Percentiles rank a stretch among this genome's conserved stretches.
These are phyloP conservation scores for Tylopilus intermedius DNA, from an alignment of 768 basidiomycete genomes.

Conservation along the genomic window DNA sequence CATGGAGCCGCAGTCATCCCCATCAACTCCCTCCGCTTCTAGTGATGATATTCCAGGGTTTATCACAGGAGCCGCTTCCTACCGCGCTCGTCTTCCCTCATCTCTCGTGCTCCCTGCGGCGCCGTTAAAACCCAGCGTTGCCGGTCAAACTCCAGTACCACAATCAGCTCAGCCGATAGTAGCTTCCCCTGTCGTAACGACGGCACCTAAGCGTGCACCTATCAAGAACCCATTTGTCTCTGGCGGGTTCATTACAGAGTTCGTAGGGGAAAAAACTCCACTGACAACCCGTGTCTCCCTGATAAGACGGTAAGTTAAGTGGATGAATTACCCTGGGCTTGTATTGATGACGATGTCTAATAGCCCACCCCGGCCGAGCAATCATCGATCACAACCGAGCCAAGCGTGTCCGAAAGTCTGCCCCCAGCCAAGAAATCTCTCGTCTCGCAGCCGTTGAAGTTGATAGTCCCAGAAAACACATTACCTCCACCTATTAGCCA, in stretches of 20 bases:
- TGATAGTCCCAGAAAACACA: slow-evolving; percentile 12
- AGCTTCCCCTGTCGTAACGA: slow-evolving; percentile 13
- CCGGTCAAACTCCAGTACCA: slow-evolving; percentile 14
- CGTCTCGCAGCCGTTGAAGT: slow-evolving; percentile 6
- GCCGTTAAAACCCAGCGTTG: slow-evolving; percentile 4
- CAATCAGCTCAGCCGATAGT: slow-evolving; percentile 14
- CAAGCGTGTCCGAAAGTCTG: slow-evolving; percentile 7
- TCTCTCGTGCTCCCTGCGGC: slow-evolving; percentile 23
- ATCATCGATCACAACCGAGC: slow-evolving; percentile 19
- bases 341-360: slow-evolving; percentile 1
- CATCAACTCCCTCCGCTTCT: slow-evolving; percentile 24
- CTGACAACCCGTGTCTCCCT: slow-evolving; percentile 13
- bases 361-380: slow-evolving; percentile 18
- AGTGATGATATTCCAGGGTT: slow-evolving; percentile 31
- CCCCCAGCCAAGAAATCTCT: slow-evolving; percentile 14
- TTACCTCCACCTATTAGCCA: slow-evolving; percentile 3
- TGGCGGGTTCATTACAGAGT: slow-evolving; percentile 46
- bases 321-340: background rate
- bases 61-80: slow-evolving; percentile 29
- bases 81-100: slow-evolving; percentile 22
- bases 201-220: slow-evolving; percentile 14
- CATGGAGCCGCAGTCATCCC: slow-evolving; percentile 33
- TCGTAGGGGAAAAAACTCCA: slow-evolving; percentile 28
- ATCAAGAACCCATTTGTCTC: slow-evolving; percentile 46
- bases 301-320: slow-evolving; percentile 14